Base-by-base conservation (phyloP, 768 basidiomycete genomes). In the Rhizopogon vesiculosus region DNA sequence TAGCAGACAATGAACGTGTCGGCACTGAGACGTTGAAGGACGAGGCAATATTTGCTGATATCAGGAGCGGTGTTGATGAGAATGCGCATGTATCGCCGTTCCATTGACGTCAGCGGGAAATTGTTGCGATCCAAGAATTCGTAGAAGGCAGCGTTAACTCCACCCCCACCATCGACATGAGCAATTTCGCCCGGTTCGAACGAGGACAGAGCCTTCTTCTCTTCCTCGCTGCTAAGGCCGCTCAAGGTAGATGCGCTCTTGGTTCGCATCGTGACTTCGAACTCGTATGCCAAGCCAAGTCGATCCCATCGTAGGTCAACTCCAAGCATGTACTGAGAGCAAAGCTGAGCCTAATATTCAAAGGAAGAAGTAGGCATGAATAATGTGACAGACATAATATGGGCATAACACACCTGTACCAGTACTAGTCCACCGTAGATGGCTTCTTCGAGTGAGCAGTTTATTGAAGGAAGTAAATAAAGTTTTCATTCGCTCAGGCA, bases 1-100 rank as follows among this genome's bases (percentile, higher is more conserved):
- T 69, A 66, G 55, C 72, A 76, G 49, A 76, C 69, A 42, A 74
- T 62, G 53, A 75, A 74, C 44, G 48, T 46, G 13, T 66, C 61
- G 10, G 55, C 61, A 19, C 57, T 57, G 15, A 72, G 61, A 33
- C 66, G 69, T 31, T 63, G 57, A 25, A 75, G 65, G 48, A 76
- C 65, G n/a, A 76, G 54, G 51, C 75, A 76, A 33, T 57, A 57
- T 41, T 57, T 57, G 18, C 56, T 42, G 16, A 56, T 43, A 42
- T 35, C 25, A 10, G 31, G 56, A 6, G 48, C 45, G 12, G 15
- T 28, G 25, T 16, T 16, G 18, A 19, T 31, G 19, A 46, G 42
- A n/a, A n/a, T 16, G 19, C 31, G 31, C 22, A 28, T 31, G 33
- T 59, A 33, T 25, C 29, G 33, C 19, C 6, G 43, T 57, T 57